These are phyloP conservation scores for Helminthosporium solani DNA, from an alignment of 2,329 filamentous ascomycete species.

Conservation along the genomic window DNA sequence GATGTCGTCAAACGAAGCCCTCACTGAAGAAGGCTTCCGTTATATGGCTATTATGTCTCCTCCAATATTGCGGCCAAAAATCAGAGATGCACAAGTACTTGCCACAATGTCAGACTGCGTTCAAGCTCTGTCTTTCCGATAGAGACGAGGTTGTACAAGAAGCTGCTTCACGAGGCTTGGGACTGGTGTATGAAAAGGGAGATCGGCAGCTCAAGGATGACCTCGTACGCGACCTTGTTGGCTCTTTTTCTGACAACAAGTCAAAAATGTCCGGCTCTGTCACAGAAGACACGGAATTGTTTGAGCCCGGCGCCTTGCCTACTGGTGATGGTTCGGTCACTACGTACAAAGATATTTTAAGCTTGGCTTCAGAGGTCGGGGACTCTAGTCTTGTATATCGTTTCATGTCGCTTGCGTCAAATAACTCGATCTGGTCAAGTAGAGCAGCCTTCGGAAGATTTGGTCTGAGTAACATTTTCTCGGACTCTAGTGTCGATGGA, in stretches of 20 bases:
- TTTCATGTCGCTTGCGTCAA: slow-evolving; percentile 96
- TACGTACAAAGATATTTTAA: slow-evolving; percentile 97
- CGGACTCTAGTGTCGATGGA: slow-evolving; percentile 70
- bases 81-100: slow-evolving; percentile 70
- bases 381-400: slow-evolving; percentile 96
- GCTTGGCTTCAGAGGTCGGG: slow-evolving; percentile 90
- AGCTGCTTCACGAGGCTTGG: slow-evolving; percentile 84
- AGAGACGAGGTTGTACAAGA: slow-evolving; percentile 95
- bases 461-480: slow-evolving; percentile 86
- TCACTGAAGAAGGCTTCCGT: slow-evolving; percentile 87
- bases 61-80: slow-evolving; percentile 87
- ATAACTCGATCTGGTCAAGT: slow-evolving; percentile 97
- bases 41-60: slow-evolving; percentile 89
- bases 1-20: slow-evolving; percentile 83
- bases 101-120: slow-evolving; percentile 78
- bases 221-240: slow-evolving; percentile 82
- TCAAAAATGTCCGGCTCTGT: slow-evolving; percentile 73
- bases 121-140: slow-evolving; percentile 82
- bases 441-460: slow-evolving; percentile 93
- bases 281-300: slow-evolving; percentile 86
- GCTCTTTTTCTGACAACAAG: slow-evolving; percentile 77
- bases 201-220: slow-evolving; percentile 77
- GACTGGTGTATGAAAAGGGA: slow-evolving; percentile 92
- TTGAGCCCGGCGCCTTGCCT: slow-evolving; percentile 85
- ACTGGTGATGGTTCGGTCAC: slow-evolving; percentile 90